These are phyloP conservation scores for Aspergillus egyptiacus DNA, from an alignment of 495 filamentous ascomycete genomes.

Conservation along the genomic window DNA sequence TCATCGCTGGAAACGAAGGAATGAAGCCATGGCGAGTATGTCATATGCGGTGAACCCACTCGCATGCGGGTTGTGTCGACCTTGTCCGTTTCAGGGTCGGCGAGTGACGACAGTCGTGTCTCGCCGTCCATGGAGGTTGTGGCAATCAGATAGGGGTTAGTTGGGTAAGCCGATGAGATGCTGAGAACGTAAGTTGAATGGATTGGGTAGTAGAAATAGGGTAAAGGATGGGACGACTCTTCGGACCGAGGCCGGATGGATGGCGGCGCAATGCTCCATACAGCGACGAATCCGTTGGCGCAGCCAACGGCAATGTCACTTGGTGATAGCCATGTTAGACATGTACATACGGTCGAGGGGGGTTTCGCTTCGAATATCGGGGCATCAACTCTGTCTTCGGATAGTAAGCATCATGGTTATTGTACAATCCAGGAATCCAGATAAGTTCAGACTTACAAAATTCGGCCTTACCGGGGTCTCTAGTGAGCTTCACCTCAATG, in stretches of 20 bases:
- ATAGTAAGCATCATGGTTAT: background rate
- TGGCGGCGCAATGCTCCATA: constrained; percentile 48
- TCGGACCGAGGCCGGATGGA: constrained; percentile 9
- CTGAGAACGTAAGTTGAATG: constrained; percentile 57
- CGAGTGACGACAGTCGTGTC: constrained; percentile 51
- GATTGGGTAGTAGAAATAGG: constrained; percentile 51
- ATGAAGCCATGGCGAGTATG: constrained; percentile 53
- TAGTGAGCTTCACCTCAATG: constrained; percentile 45
- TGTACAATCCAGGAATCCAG: background rate
- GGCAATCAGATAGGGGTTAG: constrained; percentile 49
- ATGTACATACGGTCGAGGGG: constrained; percentile 50
- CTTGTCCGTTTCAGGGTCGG: constrained; percentile 43
- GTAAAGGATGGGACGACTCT: constrained; percentile 24
- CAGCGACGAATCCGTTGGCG: constrained; percentile 54
- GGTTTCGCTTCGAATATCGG: constrained; percentile 50
- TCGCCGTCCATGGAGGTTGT: constrained; percentile 55
- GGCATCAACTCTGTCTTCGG: constrained; percentile 40
- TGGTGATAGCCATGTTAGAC: constrained; percentile 56
- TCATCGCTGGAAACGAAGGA: constrained; percentile 53
- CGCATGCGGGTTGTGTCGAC: constrained; percentile 48
- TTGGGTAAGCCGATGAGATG: constrained; percentile 53
- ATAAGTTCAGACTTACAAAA: constrained; percentile 29
- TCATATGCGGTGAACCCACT: constrained; percentile 40
- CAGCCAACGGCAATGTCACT: constrained; percentile 56
- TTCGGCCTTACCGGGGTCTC: constrained; percentile 26